Evolutionary conservation across 441 rosid species (phyloP), one percentile per base, ranked within the genome.

Genomic region (Erysimum pusillum): DNA sequence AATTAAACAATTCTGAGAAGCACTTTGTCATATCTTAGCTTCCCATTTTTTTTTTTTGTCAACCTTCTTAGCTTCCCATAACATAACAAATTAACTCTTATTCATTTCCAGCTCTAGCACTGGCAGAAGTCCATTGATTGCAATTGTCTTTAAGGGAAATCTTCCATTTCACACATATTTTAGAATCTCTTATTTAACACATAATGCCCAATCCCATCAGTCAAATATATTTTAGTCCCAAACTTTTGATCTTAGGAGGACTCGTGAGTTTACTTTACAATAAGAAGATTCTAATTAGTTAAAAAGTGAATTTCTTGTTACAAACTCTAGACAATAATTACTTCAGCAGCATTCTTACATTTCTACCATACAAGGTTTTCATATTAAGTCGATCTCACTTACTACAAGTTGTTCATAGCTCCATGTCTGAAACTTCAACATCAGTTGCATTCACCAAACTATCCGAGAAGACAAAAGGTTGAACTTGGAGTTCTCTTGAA

Each of bases 381-480:
- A 76, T 70, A 39, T 8, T 15, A 76, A 63, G 60, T 7, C 36
- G 71, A 28, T 46, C 9, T 63, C 15, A 67, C 3, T 60, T 31
- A 11, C 11, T n/a, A 61, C 32, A 58, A 39, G 32, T 49, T 18
- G 67, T 66, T 61, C 22, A 38, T 9, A 76, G 76, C 79, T 83
- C 83, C 79, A 86, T 83, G 35, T 69, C 84, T 71, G 78, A 81
- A 67, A 77, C 76, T 71, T 89, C 83, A 45, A 85, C 87, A 74
- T 86, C 90, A 71, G 75, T 83, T 52, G 85, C 85, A 34, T 82
- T 78, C 54, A 83, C 83, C 70, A 83, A 69, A 61, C 84, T 79
- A 75, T 85, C 80, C 2, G 81, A 22, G 49, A 76, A 65, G 64
- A 56, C 28, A 62, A 62, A 71, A 68, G 79, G 75, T 20, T 63